phyloP scores from a whole-genome alignment of 2,329 filamentous ascomycete genomes.

The Sporothrix globosa region DNA sequence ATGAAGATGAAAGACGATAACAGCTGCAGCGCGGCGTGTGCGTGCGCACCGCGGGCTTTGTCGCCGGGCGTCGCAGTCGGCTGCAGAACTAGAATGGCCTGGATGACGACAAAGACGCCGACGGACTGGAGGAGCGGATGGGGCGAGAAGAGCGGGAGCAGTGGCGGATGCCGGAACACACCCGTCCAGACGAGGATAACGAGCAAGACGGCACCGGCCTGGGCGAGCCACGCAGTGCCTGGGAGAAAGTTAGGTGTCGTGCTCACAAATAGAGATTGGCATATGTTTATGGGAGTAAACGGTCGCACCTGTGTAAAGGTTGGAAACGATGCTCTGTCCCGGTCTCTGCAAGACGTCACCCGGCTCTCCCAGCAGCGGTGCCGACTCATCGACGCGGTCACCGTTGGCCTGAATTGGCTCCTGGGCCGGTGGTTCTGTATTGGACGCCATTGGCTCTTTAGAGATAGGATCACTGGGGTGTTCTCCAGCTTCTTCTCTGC shows the following conservation, averaged over 20 bases:
- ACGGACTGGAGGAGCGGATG: constrained; percentile 75
- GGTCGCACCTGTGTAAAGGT: constrained; percentile 71
- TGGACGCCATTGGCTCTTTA: constrained; percentile 62
- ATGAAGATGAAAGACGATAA: constrained; percentile 64
- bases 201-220: constrained; percentile 76
- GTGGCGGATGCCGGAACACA: constrained; percentile 64
- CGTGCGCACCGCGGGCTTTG: constrained; percentile 63
- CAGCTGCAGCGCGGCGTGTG: constrained; percentile 72
- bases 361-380: constrained; percentile 70
- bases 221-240: constrained; percentile 79
- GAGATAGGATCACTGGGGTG: neutral
- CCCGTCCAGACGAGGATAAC: constrained; percentile 75
- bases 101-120: constrained; percentile 73
- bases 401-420: constrained; percentile 44
- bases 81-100: constrained; percentile 83
- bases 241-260: constrained; percentile 43
- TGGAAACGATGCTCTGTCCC: constrained; percentile 65
- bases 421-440: constrained; percentile 66
- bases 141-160: constrained; percentile 79
- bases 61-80: constrained; percentile 78
- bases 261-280: neutral
- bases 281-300: no score
- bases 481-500: neutral
- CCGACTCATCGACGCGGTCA: constrained; percentile 55
- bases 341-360: constrained; percentile 75